phyloP scores from a whole-genome alignment of 495 filamentous ascomycete genomes.

The Articulospora tetracladia region DNA sequence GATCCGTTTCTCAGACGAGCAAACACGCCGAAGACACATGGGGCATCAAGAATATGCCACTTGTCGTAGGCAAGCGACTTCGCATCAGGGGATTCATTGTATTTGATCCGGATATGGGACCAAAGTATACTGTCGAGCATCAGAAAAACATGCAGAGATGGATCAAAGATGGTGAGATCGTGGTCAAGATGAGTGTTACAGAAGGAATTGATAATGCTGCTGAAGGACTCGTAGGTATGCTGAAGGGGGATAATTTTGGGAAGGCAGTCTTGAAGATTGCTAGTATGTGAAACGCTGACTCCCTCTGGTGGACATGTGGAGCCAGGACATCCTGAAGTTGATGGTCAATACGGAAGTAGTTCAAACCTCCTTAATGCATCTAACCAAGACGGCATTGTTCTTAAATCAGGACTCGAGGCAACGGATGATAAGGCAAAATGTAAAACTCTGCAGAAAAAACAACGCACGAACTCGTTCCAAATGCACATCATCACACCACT shows the following conservation, averaged over 20 bases:
- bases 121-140: conserved; percentile 70
- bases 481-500: no score
- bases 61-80: conserved; percentile 39
- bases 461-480: no score
- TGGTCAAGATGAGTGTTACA: conserved; percentile 62
- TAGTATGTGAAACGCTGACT: conserved; percentile 1
- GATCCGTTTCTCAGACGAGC: conserved; percentile 71
- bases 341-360: no score
- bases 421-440: no score
- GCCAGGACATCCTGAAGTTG: no score
- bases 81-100: conserved; percentile 75
- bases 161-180: conserved; percentile 78
- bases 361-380: no score
- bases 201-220: conserved; percentile 80
- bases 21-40: conserved; percentile 50
- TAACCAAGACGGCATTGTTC: no score
- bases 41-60: conserved; percentile 60
- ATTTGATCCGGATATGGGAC: conserved; percentile 55
- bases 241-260: conserved; percentile 84
- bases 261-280: conserved; percentile 79
- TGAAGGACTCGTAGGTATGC: conserved; percentile 74
- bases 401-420: no score
- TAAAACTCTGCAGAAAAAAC: no score
- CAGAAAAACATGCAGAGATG: conserved; percentile 79
- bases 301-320: no score